Conservation (phyloP, 2,329 filamentous ascomycete genomes). For the Microdochium bolleyi region DNA sequence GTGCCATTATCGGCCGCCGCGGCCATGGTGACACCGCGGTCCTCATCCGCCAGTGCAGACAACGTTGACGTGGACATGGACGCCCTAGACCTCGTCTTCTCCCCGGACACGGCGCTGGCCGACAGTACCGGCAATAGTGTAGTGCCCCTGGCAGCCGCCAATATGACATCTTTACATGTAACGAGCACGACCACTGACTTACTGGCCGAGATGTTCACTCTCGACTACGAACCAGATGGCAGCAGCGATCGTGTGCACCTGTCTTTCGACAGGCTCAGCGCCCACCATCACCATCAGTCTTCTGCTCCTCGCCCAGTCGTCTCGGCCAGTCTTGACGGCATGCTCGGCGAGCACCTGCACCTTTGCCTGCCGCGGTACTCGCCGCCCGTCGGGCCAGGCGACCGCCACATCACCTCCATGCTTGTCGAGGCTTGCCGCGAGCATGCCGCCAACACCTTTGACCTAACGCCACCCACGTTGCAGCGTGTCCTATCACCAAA, state of each 20-base stretch:
- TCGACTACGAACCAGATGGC: background rate
- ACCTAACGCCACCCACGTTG: background rate
- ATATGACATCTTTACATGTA: background rate
- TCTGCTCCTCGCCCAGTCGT: too few relatives aligned
- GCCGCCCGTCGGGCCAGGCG: background rate
- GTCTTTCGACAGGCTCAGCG: too few relatives aligned
- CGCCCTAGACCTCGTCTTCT: background rate
- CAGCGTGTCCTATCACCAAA: background rate
- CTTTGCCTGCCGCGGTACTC: background rate
- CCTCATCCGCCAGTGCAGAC: background rate
- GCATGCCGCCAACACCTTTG: background rate
- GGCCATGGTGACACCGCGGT: background rate
- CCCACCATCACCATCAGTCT: too few relatives aligned
- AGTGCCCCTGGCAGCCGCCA: background rate
- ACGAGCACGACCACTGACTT: background rate
- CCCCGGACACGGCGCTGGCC: background rate
- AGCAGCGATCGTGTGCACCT: too few relatives aligned
- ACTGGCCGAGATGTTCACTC: background rate
- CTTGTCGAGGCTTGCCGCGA: background rate
- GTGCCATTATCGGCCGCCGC: too few relatives aligned
- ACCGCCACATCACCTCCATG: background rate
- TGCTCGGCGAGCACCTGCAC: background rate
- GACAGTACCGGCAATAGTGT: too few relatives aligned
- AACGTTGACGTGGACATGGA: background rate
- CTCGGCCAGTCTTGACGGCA: background rate